A percentile compares a stretch with the other conserved stretches of the same genome.
Evolutionary conservation across 352 stramenopile genomes (phyloP).

Genomic region (Peronospora tabacina): DNA sequence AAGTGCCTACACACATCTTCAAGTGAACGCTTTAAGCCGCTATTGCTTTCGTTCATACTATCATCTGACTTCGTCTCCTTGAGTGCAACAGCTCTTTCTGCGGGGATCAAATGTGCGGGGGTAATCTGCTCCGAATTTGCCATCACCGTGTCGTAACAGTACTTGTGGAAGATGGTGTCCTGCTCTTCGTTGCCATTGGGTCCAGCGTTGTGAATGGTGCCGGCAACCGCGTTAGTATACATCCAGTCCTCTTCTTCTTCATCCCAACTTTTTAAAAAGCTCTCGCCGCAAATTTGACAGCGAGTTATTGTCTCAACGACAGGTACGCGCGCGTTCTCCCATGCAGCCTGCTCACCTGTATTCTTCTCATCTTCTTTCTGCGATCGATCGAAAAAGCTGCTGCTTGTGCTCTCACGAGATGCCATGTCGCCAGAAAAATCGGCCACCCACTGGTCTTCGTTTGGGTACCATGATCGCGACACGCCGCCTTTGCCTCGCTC

Average conservation of each 20-base stretch:
- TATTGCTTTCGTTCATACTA: conserved; percentile 17
- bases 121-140: conserved; percentile 77
- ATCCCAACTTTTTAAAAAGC: conserved; percentile 77
- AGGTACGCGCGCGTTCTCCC: conserved; percentile 62
- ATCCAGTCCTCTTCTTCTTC: conserved; percentile 88
- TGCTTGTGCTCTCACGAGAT: conserved; percentile 64
- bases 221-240: conserved; percentile 83
- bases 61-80: conserved; percentile 11
- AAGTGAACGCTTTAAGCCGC: conserved; percentile 44
- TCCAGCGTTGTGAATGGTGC: conserved; percentile 53
- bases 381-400: conserved; percentile 67
- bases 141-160: conserved; percentile 83
- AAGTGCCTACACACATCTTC: conserved; percentile 33
- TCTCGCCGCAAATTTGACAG: conserved; percentile 79
- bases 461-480: conserved; percentile 75
- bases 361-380: conserved; percentile 46
- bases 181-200: conserved; percentile 30
- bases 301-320: conserved; percentile 74
- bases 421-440: conserved; percentile 59
- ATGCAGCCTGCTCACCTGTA: conserved; percentile 38
- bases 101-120: conserved; percentile 59
- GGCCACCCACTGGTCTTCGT: conserved; percentile 74
- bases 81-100: conserved; percentile 28
- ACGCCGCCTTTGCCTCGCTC: conserved; percentile 75
- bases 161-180: conserved; percentile 86